Evolutionary conservation across 2,329 filamentous ascomycete species (phyloP), one percentile per base, ranked within the genome.

Genomic region (Chaetomium strumarium): DNA sequence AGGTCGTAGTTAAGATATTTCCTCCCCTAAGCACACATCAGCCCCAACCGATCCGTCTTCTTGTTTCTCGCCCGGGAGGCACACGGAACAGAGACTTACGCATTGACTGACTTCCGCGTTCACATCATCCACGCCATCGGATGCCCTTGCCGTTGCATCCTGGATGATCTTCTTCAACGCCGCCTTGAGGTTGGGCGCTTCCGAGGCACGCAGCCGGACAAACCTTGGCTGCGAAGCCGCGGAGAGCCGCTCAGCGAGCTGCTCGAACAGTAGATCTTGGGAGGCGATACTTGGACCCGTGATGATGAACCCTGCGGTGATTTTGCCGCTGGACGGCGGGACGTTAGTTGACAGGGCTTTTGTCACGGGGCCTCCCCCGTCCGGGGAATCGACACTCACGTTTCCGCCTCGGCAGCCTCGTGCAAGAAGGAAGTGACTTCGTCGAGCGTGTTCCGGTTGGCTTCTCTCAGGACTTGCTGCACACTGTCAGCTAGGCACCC

Each of bases 231-330:
- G 62, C 24, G 70, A 66, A 46, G 75, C 67, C 55, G 66, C 58
- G 62, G 71, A 69, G n/a, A 84, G 69, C n/a, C 70, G 70, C 53
- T 80, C 77, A 12, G 80, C 77, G 11, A 91, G 70, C 66, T 89
- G 85, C 53, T 81, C 75, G 60, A 90, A 90, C n/a, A 91, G 75
- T 12, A 86, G 73, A 39, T 83, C 80, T 66, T 90, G 86, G 1
- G 85, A 86, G 34, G 86, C 84, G 60, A 90, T 85, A 58, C 88
- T 90, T 8, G 88, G 86, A 0, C 88, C 89, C 9, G 86, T 87
- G 53, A 89, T 79, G 60, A 92, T 82, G 59, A 92, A 84, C 2
- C 80, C 85, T 8, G 85, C 79, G 0, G 85, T 83, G 37, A 89
- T 78, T 64, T 78, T 80, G 44, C 72, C 70, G 38, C 65, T 57